phyloP scores from a whole-genome alignment of 768 basidiomycete genomes.

The Termitomyces heimii region DNA sequence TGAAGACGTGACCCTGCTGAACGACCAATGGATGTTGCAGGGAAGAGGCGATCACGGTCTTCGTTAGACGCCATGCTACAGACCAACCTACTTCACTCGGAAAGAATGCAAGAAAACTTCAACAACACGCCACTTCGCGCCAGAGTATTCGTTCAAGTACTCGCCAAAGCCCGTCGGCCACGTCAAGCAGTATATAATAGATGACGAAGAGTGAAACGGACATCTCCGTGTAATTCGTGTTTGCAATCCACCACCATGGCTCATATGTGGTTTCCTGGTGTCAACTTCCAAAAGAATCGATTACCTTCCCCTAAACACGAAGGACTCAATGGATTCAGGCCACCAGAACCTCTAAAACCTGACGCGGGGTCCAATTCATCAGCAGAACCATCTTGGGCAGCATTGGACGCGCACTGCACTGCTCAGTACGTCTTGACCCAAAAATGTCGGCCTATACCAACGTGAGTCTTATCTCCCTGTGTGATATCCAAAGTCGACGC shows the following conservation, averaged over 20 bases:
- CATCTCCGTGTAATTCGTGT: neutral
- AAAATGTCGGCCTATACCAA: slow-evolving; percentile 31
- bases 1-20: slow-evolving; percentile 36
- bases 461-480: slow-evolving; percentile 21
- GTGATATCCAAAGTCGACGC: neutral
- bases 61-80: slow-evolving; percentile 28
- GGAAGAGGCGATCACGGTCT: slow-evolving; percentile 33
- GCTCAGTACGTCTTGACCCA: slow-evolving; percentile 35
- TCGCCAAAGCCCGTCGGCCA: neutral
- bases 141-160: neutral
- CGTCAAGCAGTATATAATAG: neutral
- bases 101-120: neutral
- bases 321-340: slow-evolving; percentile 6
- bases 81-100: neutral
- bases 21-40: slow-evolving; percentile 51
- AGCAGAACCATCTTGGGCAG: slow-evolving; percentile 8
- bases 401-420: slow-evolving; percentile 24
- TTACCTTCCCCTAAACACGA: slow-evolving; percentile 1
- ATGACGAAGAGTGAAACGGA: neutral
- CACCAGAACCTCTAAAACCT: neutral
- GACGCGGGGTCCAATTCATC: neutral
- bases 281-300: neutral
- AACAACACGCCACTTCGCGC: neutral
- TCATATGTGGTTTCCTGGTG: slow-evolving; percentile 5
- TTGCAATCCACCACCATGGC: slow-evolving; percentile 6